Evolutionary conservation across 768 basidiomycete genomes (phyloP), one percentile per base, ranked within the genome.

Genomic region (Wakefieldia striispora): DNA sequence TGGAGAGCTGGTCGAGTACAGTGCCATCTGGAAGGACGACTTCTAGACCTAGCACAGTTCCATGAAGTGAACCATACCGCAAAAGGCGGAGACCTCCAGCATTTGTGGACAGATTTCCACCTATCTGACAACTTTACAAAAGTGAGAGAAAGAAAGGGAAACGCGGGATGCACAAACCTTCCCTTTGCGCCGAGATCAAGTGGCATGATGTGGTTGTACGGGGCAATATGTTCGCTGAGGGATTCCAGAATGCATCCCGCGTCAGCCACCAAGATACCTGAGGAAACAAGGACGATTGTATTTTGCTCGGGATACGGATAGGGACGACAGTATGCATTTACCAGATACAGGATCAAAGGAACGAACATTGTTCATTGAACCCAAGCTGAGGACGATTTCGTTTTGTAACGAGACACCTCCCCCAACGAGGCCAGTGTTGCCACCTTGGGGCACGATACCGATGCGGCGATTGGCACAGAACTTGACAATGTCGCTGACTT

Each of bases 371-470:
- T 81, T 83, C 83, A 99, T 82, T 62, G 88, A 92, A 19, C 83
- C 74, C 35, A 95, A 77, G 53, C 81, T 93, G 44, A 99, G 72
- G 44, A 99, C 78, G 54, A 98, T 69, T 69, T 99, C 97, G 65
- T 95, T 86, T 57, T 82, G 74, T 34, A 93, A 65, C 0, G 97
- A 95, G 11, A 95, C 88, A 54, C 94, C 84, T 33, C 97, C 97
- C 48, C 95, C 97, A 33, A 99, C 97, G 12, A 99, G 80, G 14
- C 97, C 97, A 0, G 97, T 99, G 72, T 99, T 99, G 40, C 97
- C 97, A 40, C 97, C 95, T 68, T 99, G 97, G 2, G 97, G 97
- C 2, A 97, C 94, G 46, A 98, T 80, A n/a, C 85, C 86, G 36
- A 99, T 88, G 47, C 80, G 77, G 49, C 82, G 78, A 46, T 85